These are phyloP conservation scores for Penicillium steckii DNA, from an alignment of 495 filamentous ascomycete species.

Conservation along the genomic window DNA sequence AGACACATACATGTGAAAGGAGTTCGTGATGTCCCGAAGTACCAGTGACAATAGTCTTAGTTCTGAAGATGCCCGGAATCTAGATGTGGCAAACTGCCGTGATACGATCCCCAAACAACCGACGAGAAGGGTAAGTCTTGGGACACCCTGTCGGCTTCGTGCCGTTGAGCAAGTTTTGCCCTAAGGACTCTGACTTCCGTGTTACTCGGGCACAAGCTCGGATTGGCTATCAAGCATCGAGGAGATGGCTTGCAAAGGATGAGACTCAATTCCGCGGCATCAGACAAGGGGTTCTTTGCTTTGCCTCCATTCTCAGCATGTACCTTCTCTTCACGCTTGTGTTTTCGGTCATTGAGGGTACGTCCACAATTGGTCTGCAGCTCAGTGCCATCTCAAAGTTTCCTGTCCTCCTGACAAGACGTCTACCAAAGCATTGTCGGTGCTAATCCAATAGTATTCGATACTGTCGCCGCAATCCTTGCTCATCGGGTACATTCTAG, in stretches of 20 bases:
- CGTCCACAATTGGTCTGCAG: conserved; percentile 12
- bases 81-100: conserved; percentile 8
- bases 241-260: conserved; percentile 18
- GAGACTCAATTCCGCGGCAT: conserved; percentile 3
- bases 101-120: conserved; percentile 9
- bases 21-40: conserved; percentile 17
- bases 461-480: conserved; percentile 1
- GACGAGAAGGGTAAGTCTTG: conserved; percentile 25
- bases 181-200: conserved; percentile 12
- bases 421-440: conserved; percentile 1
- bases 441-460: conserved; percentile 3
- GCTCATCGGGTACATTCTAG: neutral
- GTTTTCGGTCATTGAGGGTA: neutral
- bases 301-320: neutral
- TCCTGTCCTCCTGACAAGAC: conserved; percentile 12
- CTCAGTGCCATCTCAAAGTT: conserved; percentile 16
- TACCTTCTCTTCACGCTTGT: no score
- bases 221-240: conserved; percentile 18
- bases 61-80: conserved; percentile 4
- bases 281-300: neutral
- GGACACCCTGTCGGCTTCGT: conserved; percentile 16
- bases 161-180: conserved; percentile 17
- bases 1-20: conserved; percentile 24
- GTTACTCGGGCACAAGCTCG: conserved; percentile 8
- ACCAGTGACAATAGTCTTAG: conserved; percentile 18